Conservation (phyloP, 2,329 filamentous ascomycete genomes). For the Pestalotiopsis sp. region DNA sequence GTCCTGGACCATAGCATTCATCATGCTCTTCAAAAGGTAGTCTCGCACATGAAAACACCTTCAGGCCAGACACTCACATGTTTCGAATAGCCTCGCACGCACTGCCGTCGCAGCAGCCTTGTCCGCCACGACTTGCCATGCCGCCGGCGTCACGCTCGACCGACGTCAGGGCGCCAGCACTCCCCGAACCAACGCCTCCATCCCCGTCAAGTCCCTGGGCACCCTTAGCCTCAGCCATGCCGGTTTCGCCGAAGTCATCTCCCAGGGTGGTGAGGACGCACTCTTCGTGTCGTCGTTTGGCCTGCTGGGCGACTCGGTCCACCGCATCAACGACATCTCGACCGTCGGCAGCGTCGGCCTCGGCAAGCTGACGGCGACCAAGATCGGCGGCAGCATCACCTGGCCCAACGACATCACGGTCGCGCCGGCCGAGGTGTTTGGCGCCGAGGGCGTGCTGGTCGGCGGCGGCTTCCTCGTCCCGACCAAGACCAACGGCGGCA, state of each 20-base stretch:
- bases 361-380: background rate
- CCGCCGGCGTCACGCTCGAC: background rate
- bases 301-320: background rate
- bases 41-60: too few relatives aligned
- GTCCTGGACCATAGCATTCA: background rate
- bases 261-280: background rate
- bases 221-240: background rate
- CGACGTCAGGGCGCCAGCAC: background rate
- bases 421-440: background rate
- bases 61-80: background rate
- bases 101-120: background rate
- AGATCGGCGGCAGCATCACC: background rate
- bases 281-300: slow-evolving; percentile 1
- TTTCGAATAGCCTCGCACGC: background rate
- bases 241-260: slow-evolving; percentile 7
- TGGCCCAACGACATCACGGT: slow-evolving; percentile 4
- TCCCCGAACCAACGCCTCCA: background rate
- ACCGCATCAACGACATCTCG: slow-evolving; percentile 4
- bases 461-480: slow-evolving; percentile 6
- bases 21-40: background rate
- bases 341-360: slow-evolving; percentile 1
- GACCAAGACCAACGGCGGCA: slow-evolving; percentile 5
- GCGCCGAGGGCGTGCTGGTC: background rate
- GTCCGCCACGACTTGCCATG: background rate
- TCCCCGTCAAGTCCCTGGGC: background rate